These are phyloP conservation scores for Ophiostoma tasmaniense DNA, from an alignment of 2,329 filamentous ascomycete species.

Conservation along the genomic window DNA sequence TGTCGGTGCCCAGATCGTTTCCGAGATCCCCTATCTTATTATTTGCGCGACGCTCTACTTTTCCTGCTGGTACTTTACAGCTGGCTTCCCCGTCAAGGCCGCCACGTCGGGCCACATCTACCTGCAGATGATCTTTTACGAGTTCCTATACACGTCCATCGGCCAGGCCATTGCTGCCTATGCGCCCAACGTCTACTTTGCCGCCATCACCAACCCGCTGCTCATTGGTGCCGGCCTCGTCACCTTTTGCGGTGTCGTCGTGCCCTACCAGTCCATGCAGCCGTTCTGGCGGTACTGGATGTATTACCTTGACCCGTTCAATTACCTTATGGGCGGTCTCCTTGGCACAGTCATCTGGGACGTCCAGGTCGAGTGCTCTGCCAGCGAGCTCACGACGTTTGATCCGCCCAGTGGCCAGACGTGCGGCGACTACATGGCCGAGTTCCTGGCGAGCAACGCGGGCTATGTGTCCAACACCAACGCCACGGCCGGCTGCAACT, in stretches of 20 bases:
- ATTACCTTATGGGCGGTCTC: conserved; percentile 69
- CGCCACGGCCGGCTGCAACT: conserved; percentile 46
- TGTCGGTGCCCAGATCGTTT: conserved; percentile 72
- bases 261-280: conserved; percentile 49
- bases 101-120: conserved; percentile 50
- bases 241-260: conserved; percentile 55
- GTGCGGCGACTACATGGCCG: conserved; percentile 50
- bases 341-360: conserved; percentile 62
- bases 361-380: conserved; percentile 54
- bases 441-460: conserved; percentile 40
- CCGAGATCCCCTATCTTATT: conserved; percentile 82
- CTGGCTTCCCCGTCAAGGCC: conserved; percentile 67
- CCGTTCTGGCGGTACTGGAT: conserved; percentile 69
- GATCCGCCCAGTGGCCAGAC: conserved; percentile 48
- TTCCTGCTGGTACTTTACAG: conserved; percentile 74
- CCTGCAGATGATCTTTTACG: conserved; percentile 63
- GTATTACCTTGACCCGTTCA: conserved; percentile 75
- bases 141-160: conserved; percentile 64
- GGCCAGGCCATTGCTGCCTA: conserved; percentile 66
- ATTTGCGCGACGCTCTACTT: conserved; percentile 56
- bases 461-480: conserved; percentile 46
- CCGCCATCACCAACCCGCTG: conserved; percentile 51
- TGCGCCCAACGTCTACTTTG: conserved; percentile 59
- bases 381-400: conserved; percentile 62
- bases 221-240: conserved; percentile 42